Evolutionary conservation across 1,139 yeast species (phyloP).

Genomic region (Pichia sp.): DNA sequence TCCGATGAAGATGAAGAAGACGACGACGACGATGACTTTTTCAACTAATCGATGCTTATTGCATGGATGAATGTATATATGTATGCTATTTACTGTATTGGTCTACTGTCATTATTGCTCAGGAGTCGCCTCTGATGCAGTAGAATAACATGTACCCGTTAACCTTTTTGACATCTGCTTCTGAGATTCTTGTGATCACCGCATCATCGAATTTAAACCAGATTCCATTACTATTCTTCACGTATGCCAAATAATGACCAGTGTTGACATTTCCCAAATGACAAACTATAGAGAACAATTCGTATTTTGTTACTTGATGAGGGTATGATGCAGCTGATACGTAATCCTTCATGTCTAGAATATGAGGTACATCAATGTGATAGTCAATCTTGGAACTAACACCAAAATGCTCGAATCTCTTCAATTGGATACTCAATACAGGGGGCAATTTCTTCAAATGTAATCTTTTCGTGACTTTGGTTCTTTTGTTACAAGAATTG

Average conservation of each 20-base stretch:
- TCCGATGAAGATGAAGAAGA: constrained; percentile 43
- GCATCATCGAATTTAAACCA: constrained; percentile 95
- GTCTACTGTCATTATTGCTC: too few relatives aligned
- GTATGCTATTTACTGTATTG: too few relatives aligned
- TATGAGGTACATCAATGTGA: constrained; percentile 64
- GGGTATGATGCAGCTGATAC: constrained; percentile 26
- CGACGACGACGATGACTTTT: constrained; percentile 43
- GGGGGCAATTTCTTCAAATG: constrained; percentile 65
- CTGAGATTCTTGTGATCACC: constrained; percentile 61
- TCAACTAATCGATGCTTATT: constrained; percentile 24
- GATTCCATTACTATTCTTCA: constrained; percentile 59
- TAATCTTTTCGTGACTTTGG: constrained; percentile 67
- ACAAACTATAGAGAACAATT: constrained; percentile 77
- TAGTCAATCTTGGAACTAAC: constrained; percentile 70
- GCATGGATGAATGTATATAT: background rate
- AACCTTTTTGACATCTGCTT: constrained; percentile 56
- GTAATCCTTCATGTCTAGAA: constrained; percentile 63
- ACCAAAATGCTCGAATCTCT: constrained; percentile 74
- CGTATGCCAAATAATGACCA: constrained; percentile 83
- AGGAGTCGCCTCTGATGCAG: constrained; percentile 49
- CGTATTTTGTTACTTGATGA: constrained; percentile 32
- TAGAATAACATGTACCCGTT: constrained; percentile 80
- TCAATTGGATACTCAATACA: constrained; percentile 75
- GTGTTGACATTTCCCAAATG: constrained; percentile 92
- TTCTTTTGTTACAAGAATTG: constrained; percentile 49